Evolutionary conservation across 495 filamentous ascomycete genomes (phyloP), one percentile per base, ranked within the genome.

Genomic region (Penicillium angulare): DNA sequence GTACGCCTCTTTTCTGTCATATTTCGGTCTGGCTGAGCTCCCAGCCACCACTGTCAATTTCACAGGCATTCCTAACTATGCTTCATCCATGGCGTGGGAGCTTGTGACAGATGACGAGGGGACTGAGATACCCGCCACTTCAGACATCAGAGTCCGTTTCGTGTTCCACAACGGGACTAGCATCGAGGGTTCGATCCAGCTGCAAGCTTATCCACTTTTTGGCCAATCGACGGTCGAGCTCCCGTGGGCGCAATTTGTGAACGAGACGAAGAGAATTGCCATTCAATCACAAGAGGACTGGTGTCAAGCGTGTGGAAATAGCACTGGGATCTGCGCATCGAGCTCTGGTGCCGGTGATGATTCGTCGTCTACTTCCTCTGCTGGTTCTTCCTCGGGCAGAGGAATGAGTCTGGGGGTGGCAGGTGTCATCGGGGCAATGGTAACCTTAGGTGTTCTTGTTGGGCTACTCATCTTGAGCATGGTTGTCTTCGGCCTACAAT

Each of bases 361-460:
- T 35, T 35, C 33, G 8, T 35, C 33, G 2, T 35, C 33, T 3
- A 15, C 5, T 7, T 55, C 43, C 7, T 58, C 66, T 0, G 52
- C 55, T 13, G 12, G 29, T 22, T 41, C 60, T 3, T 20, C 33
- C 7, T 52, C 53, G 4, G 48, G 16, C 13, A 31, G 10, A 46
- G 63, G 15, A 67, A 70, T 18, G 61, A 76, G 13, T 69, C 68
- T 32, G 60, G 66, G 35, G 44, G 76, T 75, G 52, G 79, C 69
- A 2, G 83, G 83, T 45, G 80, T 85, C 7, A 82, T 86, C 61
- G 83, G 83, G 26, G 84, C 82, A 1, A 75, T 84, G 64, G 79
- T 85, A 2, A 83, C 82, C 2, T 58, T 86, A 22, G 82, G 70
- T 26, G 73, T 83, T 9, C 61, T 83, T 17, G 51, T 83, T 17